Evolutionary conservation across 805 yeast genomes (phyloP).

Genomic region (Kluyveromyces dobzhanskii): DNA sequence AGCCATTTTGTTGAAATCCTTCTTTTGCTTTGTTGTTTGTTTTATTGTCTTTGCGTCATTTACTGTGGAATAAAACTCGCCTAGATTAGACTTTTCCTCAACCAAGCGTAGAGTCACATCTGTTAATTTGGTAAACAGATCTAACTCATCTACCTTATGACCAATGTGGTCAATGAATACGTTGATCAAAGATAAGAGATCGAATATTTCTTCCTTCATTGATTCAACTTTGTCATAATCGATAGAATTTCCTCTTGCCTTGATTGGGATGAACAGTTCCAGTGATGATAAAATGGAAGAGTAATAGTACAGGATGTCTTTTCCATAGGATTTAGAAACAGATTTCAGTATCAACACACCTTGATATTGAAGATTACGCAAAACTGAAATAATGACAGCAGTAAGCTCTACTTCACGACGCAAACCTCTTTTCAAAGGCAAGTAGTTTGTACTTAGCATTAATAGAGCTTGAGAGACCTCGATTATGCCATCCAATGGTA

Average conservation of each 20-base stretch:
- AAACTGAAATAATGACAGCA: slow-evolving; percentile 35
- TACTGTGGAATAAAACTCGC: slow-evolving; percentile 19
- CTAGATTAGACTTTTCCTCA: slow-evolving; percentile 27
- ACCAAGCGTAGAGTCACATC: slow-evolving; percentile 44
- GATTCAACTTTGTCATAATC: slow-evolving; percentile 30
- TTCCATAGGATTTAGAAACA: slow-evolving; percentile 24
- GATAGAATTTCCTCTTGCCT: slow-evolving; percentile 31
- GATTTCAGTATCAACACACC: slow-evolving; percentile 37
- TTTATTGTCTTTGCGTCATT: slow-evolving; percentile 32
- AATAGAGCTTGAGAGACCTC: slow-evolving; percentile 45
- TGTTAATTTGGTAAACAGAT: slow-evolving; percentile 45
- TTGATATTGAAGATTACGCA: slow-evolving; percentile 36
- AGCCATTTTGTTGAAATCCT: slow-evolving; percentile 34
- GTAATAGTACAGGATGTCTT: slow-evolving; percentile 38
- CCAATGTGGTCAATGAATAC: slow-evolving; percentile 25
- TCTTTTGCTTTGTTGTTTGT: slow-evolving; percentile 33
- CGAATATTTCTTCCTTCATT: slow-evolving; percentile 17
- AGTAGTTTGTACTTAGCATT: slow-evolving; percentile 45
- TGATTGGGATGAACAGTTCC: slow-evolving; percentile 53
- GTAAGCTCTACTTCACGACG: slow-evolving; percentile 47
- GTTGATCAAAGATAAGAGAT: slow-evolving; percentile 16
- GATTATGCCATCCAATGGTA: slow-evolving; percentile 57
- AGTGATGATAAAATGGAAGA: slow-evolving; percentile 42
- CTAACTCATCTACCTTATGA: slow-evolving; percentile 39
- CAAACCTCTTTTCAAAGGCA: slow-evolving; percentile 47